Percentiles rank a stretch among this genome's conserved stretches.
Evolutionary conservation across 805 yeast genomes (phyloP).

Genomic region (Kluyveromyces lactis): DNA sequence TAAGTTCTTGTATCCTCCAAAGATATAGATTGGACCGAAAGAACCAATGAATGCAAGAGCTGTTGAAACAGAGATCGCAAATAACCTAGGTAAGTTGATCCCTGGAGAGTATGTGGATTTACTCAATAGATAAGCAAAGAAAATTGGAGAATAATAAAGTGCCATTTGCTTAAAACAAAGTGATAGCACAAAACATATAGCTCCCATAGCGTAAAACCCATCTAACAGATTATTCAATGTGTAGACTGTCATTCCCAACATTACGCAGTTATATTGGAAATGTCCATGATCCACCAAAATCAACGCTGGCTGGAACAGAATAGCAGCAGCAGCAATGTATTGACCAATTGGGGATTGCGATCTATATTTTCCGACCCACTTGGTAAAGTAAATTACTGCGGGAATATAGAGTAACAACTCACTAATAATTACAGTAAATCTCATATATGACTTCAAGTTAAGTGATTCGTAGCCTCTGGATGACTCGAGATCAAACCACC

Average conservation of each 20-base stretch:
- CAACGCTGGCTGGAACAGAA: conserved; percentile 78
- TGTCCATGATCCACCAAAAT: conserved; percentile 93
- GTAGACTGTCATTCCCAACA: conserved; percentile 77
- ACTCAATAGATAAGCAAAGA: conserved; percentile 73
- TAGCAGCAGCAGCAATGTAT: conserved; percentile 64
- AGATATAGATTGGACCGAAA: conserved; percentile 52
- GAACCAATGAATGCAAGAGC: conserved; percentile 41
- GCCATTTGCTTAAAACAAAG: conserved; percentile 93
- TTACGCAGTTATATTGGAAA: conserved; percentile 89
- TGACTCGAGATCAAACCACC: conserved; percentile 66
- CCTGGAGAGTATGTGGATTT: conserved; percentile 31
- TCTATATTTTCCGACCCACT: conserved; percentile 58
- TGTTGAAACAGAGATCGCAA: conserved; percentile 59
- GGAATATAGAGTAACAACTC: conserved; percentile 74
- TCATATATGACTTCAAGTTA: conserved; percentile 74
- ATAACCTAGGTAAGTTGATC: conserved; percentile 49
- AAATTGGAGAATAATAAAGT: conserved; percentile 81
- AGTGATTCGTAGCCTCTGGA: conserved; percentile 71
- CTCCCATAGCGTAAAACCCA: conserved; percentile 57
- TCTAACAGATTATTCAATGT: conserved; percentile 59
- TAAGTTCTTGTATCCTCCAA: conserved; percentile 31
- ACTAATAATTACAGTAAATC: conserved; percentile 67
- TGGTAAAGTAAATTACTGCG: conserved; percentile 62
- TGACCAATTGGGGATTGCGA: conserved; percentile 63
- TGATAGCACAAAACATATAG: conserved; percentile 69